Percentiles rank a stretch among this genome's conserved stretches.
These are phyloP conservation scores for Penicillium mononematosum DNA, from an alignment of 495 filamentous ascomycete species.

Conservation along the genomic window DNA sequence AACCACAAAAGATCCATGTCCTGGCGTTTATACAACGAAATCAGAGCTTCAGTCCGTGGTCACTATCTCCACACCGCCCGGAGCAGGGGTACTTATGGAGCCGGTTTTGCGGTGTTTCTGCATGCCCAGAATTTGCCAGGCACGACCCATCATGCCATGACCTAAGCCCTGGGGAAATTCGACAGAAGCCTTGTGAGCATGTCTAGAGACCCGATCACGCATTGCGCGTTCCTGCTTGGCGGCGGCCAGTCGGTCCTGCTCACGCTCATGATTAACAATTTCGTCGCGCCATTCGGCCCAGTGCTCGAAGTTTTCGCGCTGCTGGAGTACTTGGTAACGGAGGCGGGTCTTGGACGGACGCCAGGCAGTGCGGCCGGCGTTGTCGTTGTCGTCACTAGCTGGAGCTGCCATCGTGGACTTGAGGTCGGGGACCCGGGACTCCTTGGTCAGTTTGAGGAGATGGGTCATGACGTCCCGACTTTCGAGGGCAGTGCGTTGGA, in stretches of 20 bases:
- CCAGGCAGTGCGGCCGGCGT: constrained; percentile 56
- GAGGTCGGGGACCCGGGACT: constrained; percentile 57
- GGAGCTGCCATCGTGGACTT: constrained; percentile 40
- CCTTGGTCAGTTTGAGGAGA: constrained; percentile 64
- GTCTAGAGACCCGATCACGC: constrained; percentile 27
- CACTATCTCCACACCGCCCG: constrained; percentile 27
- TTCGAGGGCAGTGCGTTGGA: constrained; percentile 61
- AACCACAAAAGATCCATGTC: neutral
- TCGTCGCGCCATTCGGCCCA: constrained; percentile 62
- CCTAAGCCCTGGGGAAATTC: constrained; percentile 38
- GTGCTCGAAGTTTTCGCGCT: constrained; percentile 59
- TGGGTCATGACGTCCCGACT: constrained; percentile 68
- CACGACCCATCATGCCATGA: constrained; percentile 47
- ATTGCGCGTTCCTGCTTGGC: constrained; percentile 39
- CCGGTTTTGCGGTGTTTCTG: constrained; percentile 34
- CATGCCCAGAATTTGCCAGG: constrained; percentile 48
- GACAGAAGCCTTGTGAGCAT: constrained; percentile 34
- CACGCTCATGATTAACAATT: constrained; percentile 47
- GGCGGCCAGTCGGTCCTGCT: constrained; percentile 41
- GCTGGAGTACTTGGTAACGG: constrained; percentile 57
- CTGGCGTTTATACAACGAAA: neutral
- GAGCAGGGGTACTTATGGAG: constrained; percentile 14
- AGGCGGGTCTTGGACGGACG: constrained; percentile 57
- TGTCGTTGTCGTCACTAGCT: constrained; percentile 22
- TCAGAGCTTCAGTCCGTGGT: constrained; percentile 17